A percentile compares a stretch with the other conserved stretches of the same genome.
Conservation (phyloP, 202 grass and related monocot species). For the Hordeum pubiflorum region DNA sequence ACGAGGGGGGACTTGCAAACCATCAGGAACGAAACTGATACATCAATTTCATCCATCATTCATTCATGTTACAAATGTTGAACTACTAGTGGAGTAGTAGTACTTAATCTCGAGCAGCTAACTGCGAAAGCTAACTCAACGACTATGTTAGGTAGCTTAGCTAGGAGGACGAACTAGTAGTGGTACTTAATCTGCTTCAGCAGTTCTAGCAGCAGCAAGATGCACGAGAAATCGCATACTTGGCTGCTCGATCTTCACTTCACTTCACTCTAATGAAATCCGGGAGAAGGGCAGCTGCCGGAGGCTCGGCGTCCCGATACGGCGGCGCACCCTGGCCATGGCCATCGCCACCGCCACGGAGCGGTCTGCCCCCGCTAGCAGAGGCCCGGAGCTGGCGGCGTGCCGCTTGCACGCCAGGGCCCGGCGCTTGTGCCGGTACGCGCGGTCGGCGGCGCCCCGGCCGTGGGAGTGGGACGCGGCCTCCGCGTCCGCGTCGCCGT, state of each 20-base stretch:
- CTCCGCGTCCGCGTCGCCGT: not conserved
- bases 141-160: no score
- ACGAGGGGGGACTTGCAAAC: no score
- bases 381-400: not conserved
- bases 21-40: no score
- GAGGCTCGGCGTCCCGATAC: conserved; percentile 17
- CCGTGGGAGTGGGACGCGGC: not conserved
- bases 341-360: conserved; percentile 20
- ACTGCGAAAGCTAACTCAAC: not conserved
- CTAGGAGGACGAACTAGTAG: not conserved
- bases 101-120: no score
- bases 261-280: not conserved
- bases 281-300: not conserved
- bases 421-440: not conserved
- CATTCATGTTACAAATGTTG: no score
- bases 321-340: not conserved
- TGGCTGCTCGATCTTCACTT: not conserved
- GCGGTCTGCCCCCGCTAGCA: not conserved
- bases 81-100: no score
- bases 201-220: not conserved
- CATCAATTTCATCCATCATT: no score
- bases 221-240: not conserved
- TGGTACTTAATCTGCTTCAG: not conserved
- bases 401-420: not conserved
- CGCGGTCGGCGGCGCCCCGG: not conserved